Evolutionary conservation across 2,329 filamentous ascomycete genomes (phyloP).

Genomic region (Orbilia brochopaga): DNA sequence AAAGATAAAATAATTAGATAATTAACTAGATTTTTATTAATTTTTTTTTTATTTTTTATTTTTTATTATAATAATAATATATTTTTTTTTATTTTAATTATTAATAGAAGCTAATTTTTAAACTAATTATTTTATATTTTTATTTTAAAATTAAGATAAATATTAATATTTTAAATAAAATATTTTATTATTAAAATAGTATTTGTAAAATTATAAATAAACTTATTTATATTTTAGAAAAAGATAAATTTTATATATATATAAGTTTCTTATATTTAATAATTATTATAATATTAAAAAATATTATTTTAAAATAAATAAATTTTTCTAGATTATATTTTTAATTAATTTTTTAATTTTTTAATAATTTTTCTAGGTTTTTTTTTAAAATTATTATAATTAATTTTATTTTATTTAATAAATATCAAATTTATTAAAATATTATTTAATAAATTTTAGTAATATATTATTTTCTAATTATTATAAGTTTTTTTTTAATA

Average conservation of each 20-base stretch:
- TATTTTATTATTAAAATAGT: neutral
- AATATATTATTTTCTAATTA: neutral
- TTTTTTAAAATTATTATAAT: neutral
- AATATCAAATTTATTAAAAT: slow-evolving; percentile 2
- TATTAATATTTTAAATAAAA: neutral
- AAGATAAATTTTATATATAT: neutral
- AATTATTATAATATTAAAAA: neutral
- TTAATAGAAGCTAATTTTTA: too few species aligned
- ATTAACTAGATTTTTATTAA: too few species aligned
- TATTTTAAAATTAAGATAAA: neutral
- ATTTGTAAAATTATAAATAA: slow-evolving; percentile 6
- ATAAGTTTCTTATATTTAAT: neutral
- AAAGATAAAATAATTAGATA: neutral
- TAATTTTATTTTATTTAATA: neutral
- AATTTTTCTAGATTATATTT: neutral
- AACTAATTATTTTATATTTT: neutral
- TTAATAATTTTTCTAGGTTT: neutral
- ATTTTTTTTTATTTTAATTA: too few species aligned
- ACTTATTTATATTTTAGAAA: slow-evolving; percentile 1
- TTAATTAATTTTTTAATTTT: neutral
- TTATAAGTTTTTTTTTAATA: slow-evolving; percentile 1
- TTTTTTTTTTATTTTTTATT: too few species aligned
- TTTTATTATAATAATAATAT: too few species aligned
- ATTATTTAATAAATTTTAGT: neutral
- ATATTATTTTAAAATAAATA: slow-evolving; percentile 3